Evolutionary conservation across 1,284 basidiomycete genomes (phyloP).

Genomic region (Ustilago curta): DNA sequence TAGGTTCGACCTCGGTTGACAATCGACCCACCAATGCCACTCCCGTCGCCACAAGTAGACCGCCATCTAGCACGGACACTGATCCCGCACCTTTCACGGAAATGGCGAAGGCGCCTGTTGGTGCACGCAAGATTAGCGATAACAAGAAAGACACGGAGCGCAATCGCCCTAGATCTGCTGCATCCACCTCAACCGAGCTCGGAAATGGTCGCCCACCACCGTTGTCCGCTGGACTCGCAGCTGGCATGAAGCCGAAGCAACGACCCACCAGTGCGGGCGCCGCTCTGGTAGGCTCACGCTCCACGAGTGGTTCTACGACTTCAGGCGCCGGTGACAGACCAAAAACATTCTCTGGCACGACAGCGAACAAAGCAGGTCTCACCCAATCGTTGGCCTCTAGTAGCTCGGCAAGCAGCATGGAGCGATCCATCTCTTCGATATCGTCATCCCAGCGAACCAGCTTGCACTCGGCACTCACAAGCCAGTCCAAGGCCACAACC

Average conservation of each 20-base stretch:
- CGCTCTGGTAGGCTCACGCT: slow-evolving; percentile 15
- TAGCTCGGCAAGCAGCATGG: slow-evolving; percentile 3
- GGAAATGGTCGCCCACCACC: slow-evolving; percentile 21
- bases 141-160: slow-evolving; percentile 6
- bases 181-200: slow-evolving; percentile 11
- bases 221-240: slow-evolving; percentile 17
- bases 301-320: slow-evolving; percentile 1
- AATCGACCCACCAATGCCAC: neutral
- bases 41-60: neutral
- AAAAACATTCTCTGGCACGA: slow-evolving; percentile 32
- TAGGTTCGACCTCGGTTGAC: neutral
- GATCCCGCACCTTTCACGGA: neutral
- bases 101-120: neutral
- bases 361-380: slow-evolving; percentile 30
- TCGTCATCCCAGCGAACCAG: slow-evolving; percentile 23
- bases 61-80: neutral
- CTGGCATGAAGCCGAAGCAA: slow-evolving; percentile 47
- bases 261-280: slow-evolving; percentile 36
- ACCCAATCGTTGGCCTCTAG: slow-evolving; percentile 3
- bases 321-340: slow-evolving; percentile 15
- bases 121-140: neutral
- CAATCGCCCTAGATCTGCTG: neutral
- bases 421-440: slow-evolving; percentile 2
- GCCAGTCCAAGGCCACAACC: slow-evolving; percentile 14
- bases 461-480: slow-evolving; percentile 43